Percentiles rank a stretch among this genome's conserved stretches.
Conservation (phyloP, 495 filamentous ascomycete genomes). For the Aspergillus campestris region DNA sequence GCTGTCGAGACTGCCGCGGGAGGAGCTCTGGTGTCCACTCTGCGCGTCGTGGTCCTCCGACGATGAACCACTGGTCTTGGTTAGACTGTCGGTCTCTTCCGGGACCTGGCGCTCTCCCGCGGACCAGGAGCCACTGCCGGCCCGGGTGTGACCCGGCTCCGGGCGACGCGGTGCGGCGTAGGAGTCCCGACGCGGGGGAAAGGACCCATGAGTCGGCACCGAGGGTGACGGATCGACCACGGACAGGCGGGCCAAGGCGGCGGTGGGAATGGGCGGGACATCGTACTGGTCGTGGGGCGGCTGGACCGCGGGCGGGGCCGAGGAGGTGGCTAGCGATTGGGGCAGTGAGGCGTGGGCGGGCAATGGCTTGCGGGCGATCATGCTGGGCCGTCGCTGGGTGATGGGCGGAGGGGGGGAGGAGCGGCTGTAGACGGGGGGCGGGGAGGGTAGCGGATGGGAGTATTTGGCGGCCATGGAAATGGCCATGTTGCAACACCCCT, state of each 20-base stretch:
- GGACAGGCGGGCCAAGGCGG: constrained; percentile 22
- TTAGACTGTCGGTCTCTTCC: constrained; percentile 12
- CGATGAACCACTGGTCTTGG: constrained; percentile 20
- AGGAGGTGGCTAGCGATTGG: constrained; percentile 23
- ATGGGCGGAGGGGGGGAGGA: constrained; percentile 25
- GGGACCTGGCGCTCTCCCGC: constrained; percentile 23
- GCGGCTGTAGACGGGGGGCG: constrained; percentile 35
- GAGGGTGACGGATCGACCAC: constrained; percentile 28
- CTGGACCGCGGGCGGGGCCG: constrained; percentile 35
- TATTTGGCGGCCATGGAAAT: constrained; percentile 18
- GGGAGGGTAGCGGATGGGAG: constrained; percentile 27
- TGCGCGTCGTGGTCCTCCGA: constrained; percentile 16
- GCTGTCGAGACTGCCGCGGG: constrained; percentile 35
- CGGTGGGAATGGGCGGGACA: constrained; percentile 16
- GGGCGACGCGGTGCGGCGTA: constrained; percentile 10
- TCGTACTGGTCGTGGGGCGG: constrained; percentile 16
- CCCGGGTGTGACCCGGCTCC: constrained; percentile 23
- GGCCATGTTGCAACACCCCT: constrained; percentile 18
- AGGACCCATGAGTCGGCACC: constrained; percentile 34
- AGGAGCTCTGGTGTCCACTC: constrained; percentile 25
- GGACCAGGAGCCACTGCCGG: constrained; percentile 36
- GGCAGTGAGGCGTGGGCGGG: constrained; percentile 9
- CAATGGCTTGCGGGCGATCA: constrained; percentile 23
- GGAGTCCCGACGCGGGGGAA: constrained; percentile 36
- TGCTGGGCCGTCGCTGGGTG: constrained; percentile 12